Evolutionary conservation across 257 asterid genomes (phyloP), one percentile per base, ranked within the genome.

Genomic region (Eucommia ulmoides): DNA sequence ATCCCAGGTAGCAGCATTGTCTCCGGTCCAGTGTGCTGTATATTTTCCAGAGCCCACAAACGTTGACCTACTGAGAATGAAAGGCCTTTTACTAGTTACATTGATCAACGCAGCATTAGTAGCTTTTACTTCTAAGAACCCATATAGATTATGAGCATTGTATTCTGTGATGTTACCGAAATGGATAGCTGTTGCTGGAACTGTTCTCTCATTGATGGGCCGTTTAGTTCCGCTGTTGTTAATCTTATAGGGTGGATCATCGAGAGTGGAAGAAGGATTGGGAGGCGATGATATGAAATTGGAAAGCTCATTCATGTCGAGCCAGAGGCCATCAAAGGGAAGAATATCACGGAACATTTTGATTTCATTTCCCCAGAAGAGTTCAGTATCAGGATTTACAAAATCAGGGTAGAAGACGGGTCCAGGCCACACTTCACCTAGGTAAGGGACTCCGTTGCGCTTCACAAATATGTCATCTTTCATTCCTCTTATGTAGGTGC

Each of bases 381-480:
- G 71, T 11, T 74, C 84, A 0, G 99, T 84, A 46, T 65, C 74
- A 0, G 99, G 99, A 74, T 83, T 91, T 2, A 91, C 89, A 56
- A 69, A 86, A 33, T 91, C 99, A 0, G 99, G 99, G 75, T 86
- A 91, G 68, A 86, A 71, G 18, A 91, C 95, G 0, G 97, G 87
- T 18, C 99, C 99, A 0, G 99, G 97, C 99, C 99, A 86, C 14
- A 91, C 99, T 54, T 83, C 94, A n/a, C 85, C 99, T 7, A 86
- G 50, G 55, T 60, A 91, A 7, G 99, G 99, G 69, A 79, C 61
- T 24, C 79, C 84, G 8, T 67, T 54, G 49, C 86, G 86, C 49
- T 91, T 91, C 55, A 91, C 86, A 77, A 91, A 91, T 50, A 83
- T 95, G 19, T 91, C 99, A 2, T 81, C 70, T 18, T 78, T 85